phyloP scores from a whole-genome alignment of 306 rosid genomes.

The Prunus padus region DNA sequence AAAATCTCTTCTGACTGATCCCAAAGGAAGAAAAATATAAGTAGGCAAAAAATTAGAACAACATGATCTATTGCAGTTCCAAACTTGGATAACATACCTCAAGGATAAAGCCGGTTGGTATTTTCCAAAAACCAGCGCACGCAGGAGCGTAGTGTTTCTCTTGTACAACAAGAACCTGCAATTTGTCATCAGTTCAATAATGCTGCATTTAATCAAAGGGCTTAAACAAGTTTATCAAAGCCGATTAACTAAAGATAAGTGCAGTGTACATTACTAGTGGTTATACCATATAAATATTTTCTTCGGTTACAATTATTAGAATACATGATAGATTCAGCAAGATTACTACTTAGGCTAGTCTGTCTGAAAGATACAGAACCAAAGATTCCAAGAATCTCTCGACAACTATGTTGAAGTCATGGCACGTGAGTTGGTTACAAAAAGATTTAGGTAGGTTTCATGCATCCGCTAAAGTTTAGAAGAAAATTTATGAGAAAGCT shows the following conservation, averaged over 20 bases:
- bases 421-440: neutral
- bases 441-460: neutral
- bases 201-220: neutral
- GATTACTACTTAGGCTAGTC: no score
- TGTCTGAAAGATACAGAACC: no score
- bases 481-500: neutral
- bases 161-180: constrained; percentile 92
- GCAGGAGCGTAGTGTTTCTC: constrained; percentile 73
- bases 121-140: constrained; percentile 76
- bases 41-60: constrained; percentile 6
- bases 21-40: constrained; percentile 27
- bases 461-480: neutral
- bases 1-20: constrained; percentile 87
- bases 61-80: constrained; percentile 6
- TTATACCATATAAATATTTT: no score
- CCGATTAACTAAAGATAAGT: neutral
- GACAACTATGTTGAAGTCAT: neutral
- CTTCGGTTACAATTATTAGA: no score
- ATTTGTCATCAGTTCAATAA: neutral
- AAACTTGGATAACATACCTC: constrained; percentile 52
- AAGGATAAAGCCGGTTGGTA: constrained; percentile 89
- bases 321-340: no score
- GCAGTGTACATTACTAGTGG: neutral
- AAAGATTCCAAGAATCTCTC: no score
- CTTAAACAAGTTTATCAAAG: neutral